Evolutionary conservation across 495 filamentous ascomycete genomes (phyloP).

Genomic region (Podospora anserina): DNA sequence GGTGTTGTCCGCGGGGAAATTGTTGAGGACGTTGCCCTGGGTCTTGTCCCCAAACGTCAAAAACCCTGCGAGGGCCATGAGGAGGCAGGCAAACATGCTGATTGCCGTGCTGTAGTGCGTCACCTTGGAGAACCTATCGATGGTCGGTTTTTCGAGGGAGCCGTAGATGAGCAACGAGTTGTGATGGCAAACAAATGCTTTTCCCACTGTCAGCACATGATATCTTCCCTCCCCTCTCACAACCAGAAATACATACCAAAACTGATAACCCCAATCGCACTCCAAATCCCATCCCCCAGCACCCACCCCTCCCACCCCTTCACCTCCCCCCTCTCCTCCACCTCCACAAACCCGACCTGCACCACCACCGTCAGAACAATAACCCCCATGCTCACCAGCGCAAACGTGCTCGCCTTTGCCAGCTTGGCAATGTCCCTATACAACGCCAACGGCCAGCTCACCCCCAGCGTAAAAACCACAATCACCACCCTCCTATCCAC

Average conservation of each 20-base stretch:
- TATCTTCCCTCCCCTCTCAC: slow-evolving; percentile 6
- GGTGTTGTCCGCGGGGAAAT: slow-evolving; percentile 84
- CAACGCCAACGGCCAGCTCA: slow-evolving; percentile 89
- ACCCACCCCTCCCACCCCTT: slow-evolving; percentile 58
- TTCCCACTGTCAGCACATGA: slow-evolving; percentile 27
- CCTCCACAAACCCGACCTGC: slow-evolving; percentile 70
- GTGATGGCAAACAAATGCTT: slow-evolving; percentile 90
- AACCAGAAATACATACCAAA: slow-evolving; percentile 62
- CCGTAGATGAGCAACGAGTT: slow-evolving; percentile 97
- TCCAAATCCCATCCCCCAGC: slow-evolving; percentile 82
- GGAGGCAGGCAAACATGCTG: slow-evolving; percentile 82
- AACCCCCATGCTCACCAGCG: slow-evolving; percentile 84
- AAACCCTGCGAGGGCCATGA: slow-evolving; percentile 87
- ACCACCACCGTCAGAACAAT: slow-evolving; percentile 88
- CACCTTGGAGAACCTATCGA: slow-evolving; percentile 87
- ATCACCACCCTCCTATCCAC: slow-evolving; percentile 80
- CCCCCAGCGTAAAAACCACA: slow-evolving; percentile 72
- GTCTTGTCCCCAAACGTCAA: slow-evolving; percentile 90
- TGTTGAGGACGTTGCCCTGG: slow-evolving; percentile 93
- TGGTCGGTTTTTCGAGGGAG: slow-evolving; percentile 86
- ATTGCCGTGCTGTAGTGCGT: slow-evolving; percentile 89
- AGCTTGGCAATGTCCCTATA: slow-evolving; percentile 98
- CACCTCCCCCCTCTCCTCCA: slow-evolving; percentile 65
- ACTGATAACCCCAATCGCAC: slow-evolving; percentile 95
- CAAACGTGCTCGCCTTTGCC: slow-evolving; percentile 89